phyloP scores from a whole-genome alignment of 2,329 filamentous ascomycete genomes.

The Zymoseptoria ardabiliae region DNA sequence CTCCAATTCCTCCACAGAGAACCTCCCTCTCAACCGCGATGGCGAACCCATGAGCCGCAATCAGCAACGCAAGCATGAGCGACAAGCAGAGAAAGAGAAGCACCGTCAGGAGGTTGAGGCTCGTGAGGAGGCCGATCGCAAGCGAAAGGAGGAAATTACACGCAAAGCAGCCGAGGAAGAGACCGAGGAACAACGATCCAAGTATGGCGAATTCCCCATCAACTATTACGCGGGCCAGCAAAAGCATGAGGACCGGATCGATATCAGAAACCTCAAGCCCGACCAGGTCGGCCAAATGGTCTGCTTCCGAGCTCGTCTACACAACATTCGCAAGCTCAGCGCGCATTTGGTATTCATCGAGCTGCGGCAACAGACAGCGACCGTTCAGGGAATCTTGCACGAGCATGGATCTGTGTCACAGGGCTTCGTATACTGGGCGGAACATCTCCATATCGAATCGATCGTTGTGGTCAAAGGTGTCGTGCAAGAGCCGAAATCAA shows the following conservation, averaged over 20 bases:
- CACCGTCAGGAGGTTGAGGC: constrained; percentile 38
- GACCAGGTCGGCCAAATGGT: constrained; percentile 53
- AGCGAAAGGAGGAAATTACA: constrained; percentile 42
- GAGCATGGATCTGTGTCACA: constrained; percentile 56
- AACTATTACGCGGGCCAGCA: constrained; percentile 51
- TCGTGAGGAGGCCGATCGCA: constrained; percentile 39
- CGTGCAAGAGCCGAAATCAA: constrained; percentile 62
- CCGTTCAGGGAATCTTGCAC: constrained; percentile 75
- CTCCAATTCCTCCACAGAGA: constrained; percentile 30
- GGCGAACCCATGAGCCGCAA: constrained; percentile 44
- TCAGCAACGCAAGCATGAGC: constrained; percentile 44
- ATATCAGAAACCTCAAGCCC: constrained; percentile 46
- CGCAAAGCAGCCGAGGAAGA: constrained; percentile 45
- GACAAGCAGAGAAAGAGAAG: constrained; percentile 38
- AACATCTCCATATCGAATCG: constrained; percentile 71
- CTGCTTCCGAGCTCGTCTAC: constrained; percentile 63
- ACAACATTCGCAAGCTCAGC: constrained; percentile 75
- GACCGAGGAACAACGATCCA: constrained; percentile 51
- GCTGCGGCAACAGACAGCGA: constrained; percentile 74
- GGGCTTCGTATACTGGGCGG: constrained; percentile 79
- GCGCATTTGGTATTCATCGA: constrained; percentile 77
- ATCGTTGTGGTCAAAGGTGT: constrained; percentile 70
- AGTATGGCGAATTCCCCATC: constrained; percentile 52
- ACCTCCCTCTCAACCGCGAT: constrained; percentile 41
- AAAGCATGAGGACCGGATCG: constrained; percentile 41